phyloP scores from a whole-genome alignment of 352 stramenopile genomes.

The Globisporangium splendens region DNA sequence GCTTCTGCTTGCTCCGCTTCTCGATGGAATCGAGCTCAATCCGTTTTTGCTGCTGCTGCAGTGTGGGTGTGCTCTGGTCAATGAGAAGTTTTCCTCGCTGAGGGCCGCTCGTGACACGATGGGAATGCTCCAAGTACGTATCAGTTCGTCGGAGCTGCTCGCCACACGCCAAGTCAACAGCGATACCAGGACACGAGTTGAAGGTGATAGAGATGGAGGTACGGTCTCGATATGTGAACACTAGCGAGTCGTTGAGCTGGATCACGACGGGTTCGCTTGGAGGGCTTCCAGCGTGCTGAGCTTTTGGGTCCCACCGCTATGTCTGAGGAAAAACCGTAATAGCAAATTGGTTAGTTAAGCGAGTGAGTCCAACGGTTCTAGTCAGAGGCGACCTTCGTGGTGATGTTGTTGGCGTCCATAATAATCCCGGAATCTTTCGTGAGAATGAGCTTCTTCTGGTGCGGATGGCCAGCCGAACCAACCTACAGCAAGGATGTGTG shows the following conservation, averaged over 20 bases:
- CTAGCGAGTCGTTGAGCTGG: slow-evolving; percentile 63
- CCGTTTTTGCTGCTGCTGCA: slow-evolving; percentile 70
- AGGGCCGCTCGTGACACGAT: slow-evolving; percentile 29
- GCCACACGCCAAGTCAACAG: slow-evolving; percentile 65
- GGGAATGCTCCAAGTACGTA: slow-evolving; percentile 65
- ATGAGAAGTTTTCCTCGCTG: slow-evolving; percentile 58
- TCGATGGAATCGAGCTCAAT: slow-evolving; percentile 61
- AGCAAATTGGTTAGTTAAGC: background rate
- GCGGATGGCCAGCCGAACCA: slow-evolving; percentile 46
- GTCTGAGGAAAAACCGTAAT: slow-evolving; percentile 16
- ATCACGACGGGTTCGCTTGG: slow-evolving; percentile 59
- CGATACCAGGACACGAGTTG: slow-evolving; percentile 45
- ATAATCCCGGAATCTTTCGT: slow-evolving; percentile 64
- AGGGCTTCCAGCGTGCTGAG: slow-evolving; percentile 54
- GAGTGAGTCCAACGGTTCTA: too few species aligned
- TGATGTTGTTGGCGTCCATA: slow-evolving; percentile 39
- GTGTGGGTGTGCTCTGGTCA: slow-evolving; percentile 42
- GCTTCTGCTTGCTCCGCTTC: slow-evolving; percentile 76
- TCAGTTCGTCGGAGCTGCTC: slow-evolving; percentile 63
- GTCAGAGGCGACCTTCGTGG: slow-evolving; percentile 39
- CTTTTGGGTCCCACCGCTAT: slow-evolving; percentile 69
- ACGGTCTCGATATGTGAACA: slow-evolving; percentile 67
- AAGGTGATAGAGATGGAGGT: slow-evolving; percentile 69
- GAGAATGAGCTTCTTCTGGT: slow-evolving; percentile 58
- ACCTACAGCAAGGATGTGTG: slow-evolving; percentile 23